phyloP scores from a whole-genome alignment of 306 rosid species.

The Citrullus mucosospermus region DNA sequence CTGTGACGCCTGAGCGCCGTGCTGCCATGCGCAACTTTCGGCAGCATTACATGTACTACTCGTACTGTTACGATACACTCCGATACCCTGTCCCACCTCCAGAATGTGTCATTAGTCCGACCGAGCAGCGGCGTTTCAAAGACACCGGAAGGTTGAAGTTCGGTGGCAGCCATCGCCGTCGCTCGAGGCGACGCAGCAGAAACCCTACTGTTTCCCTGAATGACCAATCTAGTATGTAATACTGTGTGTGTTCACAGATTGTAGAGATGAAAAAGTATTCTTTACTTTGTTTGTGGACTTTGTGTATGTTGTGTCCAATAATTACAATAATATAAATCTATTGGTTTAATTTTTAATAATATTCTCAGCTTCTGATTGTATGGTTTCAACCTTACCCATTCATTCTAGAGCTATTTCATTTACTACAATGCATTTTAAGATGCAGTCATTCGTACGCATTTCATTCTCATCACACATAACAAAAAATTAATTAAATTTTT shows the following conservation, averaged over 20 bases:
- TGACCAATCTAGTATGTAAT: neutral
- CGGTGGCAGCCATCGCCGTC: slow-evolving; percentile 70
- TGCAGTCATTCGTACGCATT: no score
- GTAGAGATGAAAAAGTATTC: neutral
- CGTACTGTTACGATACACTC: slow-evolving; percentile 65
- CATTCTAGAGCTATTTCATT: neutral
- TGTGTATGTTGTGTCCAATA: neutral
- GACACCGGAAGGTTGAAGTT: slow-evolving; percentile 66
- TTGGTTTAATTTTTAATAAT: neutral
- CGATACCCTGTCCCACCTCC: slow-evolving; percentile 53
- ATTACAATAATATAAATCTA: neutral
- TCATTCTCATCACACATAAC: no score
- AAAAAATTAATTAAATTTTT: no score
- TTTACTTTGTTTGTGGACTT: neutral
- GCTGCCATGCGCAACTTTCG: slow-evolving; percentile 60
- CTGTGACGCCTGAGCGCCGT: slow-evolving; percentile 29
- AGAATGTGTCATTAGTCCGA: slow-evolving; percentile 39
- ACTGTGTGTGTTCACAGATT: neutral
- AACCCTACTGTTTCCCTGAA: neutral
- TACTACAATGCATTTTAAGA: no score
- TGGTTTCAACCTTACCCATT: neutral
- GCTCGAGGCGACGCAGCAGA: slow-evolving; percentile 26
- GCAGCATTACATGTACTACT: slow-evolving; percentile 63
- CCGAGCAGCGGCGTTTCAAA: slow-evolving; percentile 48
- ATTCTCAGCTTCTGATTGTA: neutral